Percentiles rank a stretch among this genome's conserved stretches.
Evolutionary conservation across 345 rosid genomes (phyloP).

Genomic region (Populus davidiana): DNA sequence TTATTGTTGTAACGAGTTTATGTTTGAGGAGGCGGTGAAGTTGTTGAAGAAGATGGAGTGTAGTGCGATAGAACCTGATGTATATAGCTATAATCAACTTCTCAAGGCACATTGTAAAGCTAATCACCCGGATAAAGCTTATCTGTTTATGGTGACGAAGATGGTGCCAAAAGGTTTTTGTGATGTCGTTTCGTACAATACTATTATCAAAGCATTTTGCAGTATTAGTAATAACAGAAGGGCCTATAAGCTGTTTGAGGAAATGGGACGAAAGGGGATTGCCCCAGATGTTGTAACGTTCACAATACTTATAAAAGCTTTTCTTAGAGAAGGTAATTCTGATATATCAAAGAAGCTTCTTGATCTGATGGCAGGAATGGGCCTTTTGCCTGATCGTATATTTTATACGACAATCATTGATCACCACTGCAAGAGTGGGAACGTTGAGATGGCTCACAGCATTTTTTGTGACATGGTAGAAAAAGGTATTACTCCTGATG

Average conservation of each 20-base stretch:
- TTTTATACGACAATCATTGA: constrained; percentile 79
- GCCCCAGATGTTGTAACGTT: constrained; percentile 66
- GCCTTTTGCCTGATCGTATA: constrained; percentile 61
- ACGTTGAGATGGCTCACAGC: constrained; percentile 56
- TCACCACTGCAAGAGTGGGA: constrained; percentile 71
- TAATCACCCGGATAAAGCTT: constrained; percentile 49
- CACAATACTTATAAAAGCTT: constrained; percentile 68
- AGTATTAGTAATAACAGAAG: constrained; percentile 36
- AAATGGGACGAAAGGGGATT: constrained; percentile 64
- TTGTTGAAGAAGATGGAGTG: constrained; percentile 64
- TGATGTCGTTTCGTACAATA: constrained; percentile 82
- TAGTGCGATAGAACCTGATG: constrained; percentile 69
- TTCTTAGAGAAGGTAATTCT: constrained; percentile 60
- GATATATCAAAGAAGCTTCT: constrained; percentile 61
- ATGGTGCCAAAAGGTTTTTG: constrained; percentile 67
- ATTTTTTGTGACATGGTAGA: constrained; percentile 71
- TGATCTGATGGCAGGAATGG: constrained; percentile 60
- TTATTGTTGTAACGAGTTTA: constrained; percentile 56
- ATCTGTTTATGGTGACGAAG: constrained; percentile 49
- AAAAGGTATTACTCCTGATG: constrained; percentile 70
- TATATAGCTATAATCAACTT: constrained; percentile 76
- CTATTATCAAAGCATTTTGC: constrained; percentile 63
- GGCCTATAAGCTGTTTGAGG: constrained; percentile 66
- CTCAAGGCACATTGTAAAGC: constrained; percentile 76
- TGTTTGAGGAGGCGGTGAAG: constrained; percentile 63